Evolutionary conservation across 306 rosid species (phyloP), one percentile per base, ranked within the genome.

Genomic region (Senna siamea): DNA sequence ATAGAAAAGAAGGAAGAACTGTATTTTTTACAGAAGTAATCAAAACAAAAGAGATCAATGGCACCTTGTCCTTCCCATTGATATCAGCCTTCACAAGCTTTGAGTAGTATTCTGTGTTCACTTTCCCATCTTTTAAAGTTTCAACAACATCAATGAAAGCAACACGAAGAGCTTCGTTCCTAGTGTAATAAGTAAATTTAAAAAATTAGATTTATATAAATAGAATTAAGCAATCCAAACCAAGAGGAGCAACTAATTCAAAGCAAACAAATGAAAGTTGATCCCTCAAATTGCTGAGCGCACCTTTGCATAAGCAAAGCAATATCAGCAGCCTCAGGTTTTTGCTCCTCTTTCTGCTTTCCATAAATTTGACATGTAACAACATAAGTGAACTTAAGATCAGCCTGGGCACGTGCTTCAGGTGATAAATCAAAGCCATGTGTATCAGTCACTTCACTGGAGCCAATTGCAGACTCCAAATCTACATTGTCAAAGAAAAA

Each of bases 161-260:
- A 1, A 94, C 93, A 38, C 98, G 97, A 59, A 94, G 93, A 76
- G 97, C 97, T 87, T 93, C 98, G 84, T 93, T 88, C 79, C 98
- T 93, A 58, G 55, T 58, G 72, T 26, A 68, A 74, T 20, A 69
- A 59, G 44, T 7, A 75, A 38, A 35, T 62, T 41, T n/a, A 9
- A 62, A 71, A 70, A 68, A 65, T 57, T 43, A 80, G 69, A 77
- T 55, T 28, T 17, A 22, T 62, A 53, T 52, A 26, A 11, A 35
- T 4, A 69, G 28, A 56, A 19, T 51, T 43, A 44, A 43, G 70
- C 55, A 74, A 44, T 53, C 66, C 35, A 43, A 56, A 61, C 18
- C 56, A 26, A 66, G 71, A 65, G 38, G 54, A 60, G 17, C 69
- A 60, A 26, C 9, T 41, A 66, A 41, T 28, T 58, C 43, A 75